A percentile compares a stretch with the other conserved stretches of the same genome.
Conservation (phyloP, 441 rosid genomes). For the Jatropha multifida region DNA sequence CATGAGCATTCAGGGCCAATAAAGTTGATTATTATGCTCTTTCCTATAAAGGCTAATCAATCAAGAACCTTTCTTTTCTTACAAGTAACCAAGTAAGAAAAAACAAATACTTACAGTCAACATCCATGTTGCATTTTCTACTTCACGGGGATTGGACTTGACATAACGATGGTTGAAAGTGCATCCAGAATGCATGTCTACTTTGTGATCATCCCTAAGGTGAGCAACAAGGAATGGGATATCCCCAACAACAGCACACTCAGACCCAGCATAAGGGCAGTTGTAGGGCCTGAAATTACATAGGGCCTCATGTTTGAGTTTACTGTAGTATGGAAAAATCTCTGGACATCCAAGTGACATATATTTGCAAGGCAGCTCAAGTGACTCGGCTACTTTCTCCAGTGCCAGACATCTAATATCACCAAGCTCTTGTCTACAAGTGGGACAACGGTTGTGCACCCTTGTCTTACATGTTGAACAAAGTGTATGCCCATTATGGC, state of each 20-base stretch:
- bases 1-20: not conserved
- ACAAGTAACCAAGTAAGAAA: not conserved
- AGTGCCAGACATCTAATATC: conserved; percentile 93
- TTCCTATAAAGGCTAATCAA: not conserved
- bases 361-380: conserved; percentile 88
- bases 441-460: conserved; percentile 94
- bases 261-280: conserved; percentile 96
- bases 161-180: conserved; percentile 98
- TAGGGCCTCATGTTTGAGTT: conserved; percentile 80
- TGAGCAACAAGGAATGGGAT: conserved; percentile 85
- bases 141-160: conserved; percentile 97
- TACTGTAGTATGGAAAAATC: conserved; percentile 92
- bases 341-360: conserved; percentile 79
- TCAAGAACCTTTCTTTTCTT: not conserved
- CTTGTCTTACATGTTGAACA: conserved; percentile 90
- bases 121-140: conserved; percentile 99
- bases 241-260: conserved; percentile 80
- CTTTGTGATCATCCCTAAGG: conserved; percentile 93
- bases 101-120: conserved; percentile 63
- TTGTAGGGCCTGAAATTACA: conserved; percentile 92
- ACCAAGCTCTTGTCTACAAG: conserved; percentile 99
- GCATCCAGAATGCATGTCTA: conserved; percentile 97
- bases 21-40: not conserved
- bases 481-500: conserved; percentile 95
- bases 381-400: conserved; percentile 95